These are phyloP conservation scores for Agrocybe pediades DNA, from an alignment of 768 basidiomycete genomes.

Conservation along the genomic window DNA sequence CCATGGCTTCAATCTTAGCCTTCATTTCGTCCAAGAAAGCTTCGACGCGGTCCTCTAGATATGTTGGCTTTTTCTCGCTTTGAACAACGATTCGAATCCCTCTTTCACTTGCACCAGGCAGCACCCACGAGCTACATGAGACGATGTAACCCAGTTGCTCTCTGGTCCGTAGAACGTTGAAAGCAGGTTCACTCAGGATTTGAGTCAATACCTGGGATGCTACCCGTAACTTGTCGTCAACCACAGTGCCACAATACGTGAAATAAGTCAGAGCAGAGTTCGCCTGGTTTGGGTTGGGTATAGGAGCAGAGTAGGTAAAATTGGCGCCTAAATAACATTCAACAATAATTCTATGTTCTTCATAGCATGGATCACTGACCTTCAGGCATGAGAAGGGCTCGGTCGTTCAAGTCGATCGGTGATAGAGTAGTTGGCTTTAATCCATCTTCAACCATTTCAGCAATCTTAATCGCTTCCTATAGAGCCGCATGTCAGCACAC, in stretches of 20 bases:
- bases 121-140: conserved; percentile 53
- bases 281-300: conserved; percentile 83
- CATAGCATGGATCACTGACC: conserved; percentile 42
- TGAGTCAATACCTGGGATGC: conserved; percentile 73
- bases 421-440: conserved; percentile 59
- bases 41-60: conserved; percentile 87
- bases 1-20: conserved; percentile 66
- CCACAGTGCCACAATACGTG: conserved; percentile 71
- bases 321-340: conserved; percentile 56
- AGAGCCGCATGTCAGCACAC: neutral
- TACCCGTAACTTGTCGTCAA: conserved; percentile 66
- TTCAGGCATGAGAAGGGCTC: conserved; percentile 65
- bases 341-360: too few species aligned
- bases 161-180: conserved; percentile 87
- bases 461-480: conserved; percentile 78
- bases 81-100: conserved; percentile 88
- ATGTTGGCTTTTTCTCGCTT: conserved; percentile 78
- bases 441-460: conserved; percentile 69
- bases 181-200: conserved; percentile 89
- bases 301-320: conserved; percentile 59
- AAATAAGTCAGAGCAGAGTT: conserved; percentile 91
- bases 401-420: conserved; percentile 54
- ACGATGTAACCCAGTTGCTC: conserved; percentile 97
- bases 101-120: conserved; percentile 66
- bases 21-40: conserved; percentile 82